A percentile compares a stretch with the other conserved stretches of the same genome.
These are phyloP conservation scores for Termitomyces sp. DNA, from an alignment of 768 basidiomycete genomes.

Conservation along the genomic window DNA sequence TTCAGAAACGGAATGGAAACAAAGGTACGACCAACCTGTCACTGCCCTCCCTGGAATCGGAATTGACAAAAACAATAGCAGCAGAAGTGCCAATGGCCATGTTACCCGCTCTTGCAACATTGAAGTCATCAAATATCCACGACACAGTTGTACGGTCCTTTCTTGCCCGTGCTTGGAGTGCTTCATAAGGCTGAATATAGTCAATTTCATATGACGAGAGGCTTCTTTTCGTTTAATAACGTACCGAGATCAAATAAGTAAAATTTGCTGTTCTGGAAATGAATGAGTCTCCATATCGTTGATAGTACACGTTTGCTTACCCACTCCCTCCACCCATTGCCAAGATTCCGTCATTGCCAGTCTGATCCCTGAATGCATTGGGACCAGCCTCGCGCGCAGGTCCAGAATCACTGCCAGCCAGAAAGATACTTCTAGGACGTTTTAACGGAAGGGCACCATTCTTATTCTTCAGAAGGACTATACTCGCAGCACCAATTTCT, in stretches of 20 bases:
- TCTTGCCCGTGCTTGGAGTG: constrained; percentile 67
- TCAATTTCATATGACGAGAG: too few species aligned
- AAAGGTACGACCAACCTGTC: constrained; percentile 1
- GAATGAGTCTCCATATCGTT: constrained; percentile 14
- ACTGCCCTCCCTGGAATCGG: constrained; percentile 80
- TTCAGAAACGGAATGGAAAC: background rate
- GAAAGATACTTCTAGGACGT: constrained; percentile 50
- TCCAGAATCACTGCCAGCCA: constrained; percentile 63
- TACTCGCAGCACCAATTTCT: constrained; percentile 68
- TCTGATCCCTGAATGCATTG: constrained; percentile 61
- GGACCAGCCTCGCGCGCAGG: constrained; percentile 57
- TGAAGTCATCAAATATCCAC: constrained; percentile 69
- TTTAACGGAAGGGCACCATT: constrained; percentile 51
- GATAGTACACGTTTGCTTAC: background rate
- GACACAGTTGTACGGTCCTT: constrained; percentile 58
- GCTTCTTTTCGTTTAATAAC: constrained; percentile 12
- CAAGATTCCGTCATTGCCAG: constrained; percentile 61
- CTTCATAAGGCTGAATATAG: constrained; percentile 61
- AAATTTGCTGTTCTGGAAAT: constrained; percentile 70
- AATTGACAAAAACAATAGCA: constrained; percentile 75
- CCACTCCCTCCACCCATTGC: constrained; percentile 86
- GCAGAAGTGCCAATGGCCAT: constrained; percentile 48
- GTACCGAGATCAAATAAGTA: constrained; percentile 72
- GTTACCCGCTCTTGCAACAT: constrained; percentile 44
- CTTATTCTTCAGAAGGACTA: constrained; percentile 73